phyloP scores from a whole-genome alignment of 2,329 filamentous ascomycete genomes.

The Talaromyces islandicus region DNA sequence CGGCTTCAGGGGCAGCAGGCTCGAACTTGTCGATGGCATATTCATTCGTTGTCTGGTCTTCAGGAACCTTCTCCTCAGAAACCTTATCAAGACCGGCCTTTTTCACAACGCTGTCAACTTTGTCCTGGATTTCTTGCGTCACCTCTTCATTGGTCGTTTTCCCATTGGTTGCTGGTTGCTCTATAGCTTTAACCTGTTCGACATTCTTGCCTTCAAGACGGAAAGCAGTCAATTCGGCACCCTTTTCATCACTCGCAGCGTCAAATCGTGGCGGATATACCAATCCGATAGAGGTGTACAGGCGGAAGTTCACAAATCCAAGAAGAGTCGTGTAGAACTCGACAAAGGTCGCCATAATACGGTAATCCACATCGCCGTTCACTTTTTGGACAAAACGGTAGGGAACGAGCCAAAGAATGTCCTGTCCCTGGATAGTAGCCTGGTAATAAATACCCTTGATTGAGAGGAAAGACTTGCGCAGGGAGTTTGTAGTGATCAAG shows the following conservation, averaged over 20 bases:
- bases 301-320: conserved; percentile 89
- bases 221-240: conserved; percentile 85
- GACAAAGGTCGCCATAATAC: conserved; percentile 98
- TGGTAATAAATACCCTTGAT: conserved; percentile 99
- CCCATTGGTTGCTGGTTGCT: conserved; percentile 48
- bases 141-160: conserved; percentile 52
- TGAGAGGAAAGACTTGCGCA: conserved; percentile 93
- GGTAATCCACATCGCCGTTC: conserved; percentile 90
- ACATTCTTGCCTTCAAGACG: conserved; percentile 72
- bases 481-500: conserved; percentile 81
- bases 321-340: conserved; percentile 98
- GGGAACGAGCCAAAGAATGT: conserved; percentile 93
- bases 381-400: conserved; percentile 97
- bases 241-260: conserved; percentile 75
- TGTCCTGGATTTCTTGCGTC: conserved; percentile 63
- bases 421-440: conserved; percentile 92
- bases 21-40: conserved; percentile 87
- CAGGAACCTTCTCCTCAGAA: conserved; percentile 38
- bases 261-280: conserved; percentile 97
- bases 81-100: conserved; percentile 35
- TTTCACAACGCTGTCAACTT: conserved; percentile 54
- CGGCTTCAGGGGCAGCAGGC: conserved; percentile 73
- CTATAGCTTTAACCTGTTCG: conserved; percentile 39
- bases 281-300: conserved; percentile 85
- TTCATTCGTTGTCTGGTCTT: conserved; percentile 44